Evolutionary conservation across 805 yeast genomes (phyloP).

Genomic region (Yamadazyma philogaea): DNA sequence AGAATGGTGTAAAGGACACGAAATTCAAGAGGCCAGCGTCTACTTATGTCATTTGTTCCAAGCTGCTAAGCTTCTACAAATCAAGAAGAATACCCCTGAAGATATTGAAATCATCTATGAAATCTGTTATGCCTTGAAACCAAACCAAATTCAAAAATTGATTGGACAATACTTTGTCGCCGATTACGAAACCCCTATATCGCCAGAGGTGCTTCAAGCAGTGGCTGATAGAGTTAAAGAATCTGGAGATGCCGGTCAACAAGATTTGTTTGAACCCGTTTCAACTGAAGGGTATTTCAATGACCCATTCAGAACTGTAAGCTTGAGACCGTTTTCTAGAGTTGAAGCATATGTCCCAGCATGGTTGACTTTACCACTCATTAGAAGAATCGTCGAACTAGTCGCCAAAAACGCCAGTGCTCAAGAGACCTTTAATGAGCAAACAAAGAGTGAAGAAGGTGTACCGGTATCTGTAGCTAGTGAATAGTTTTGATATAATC

Average conservation of each 20-base stretch:
- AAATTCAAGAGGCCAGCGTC: slow-evolving; percentile 80
- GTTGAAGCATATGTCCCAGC: slow-evolving; percentile 93
- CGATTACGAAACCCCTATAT: slow-evolving; percentile 91
- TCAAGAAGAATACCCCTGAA: slow-evolving; percentile 82
- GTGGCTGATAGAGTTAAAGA: slow-evolving; percentile 78
- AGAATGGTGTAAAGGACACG: slow-evolving; percentile 97
- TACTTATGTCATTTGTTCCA: slow-evolving; percentile 85
- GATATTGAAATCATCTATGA: slow-evolving; percentile 92
- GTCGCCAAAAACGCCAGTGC: slow-evolving; percentile 79
- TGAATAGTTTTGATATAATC: slow-evolving; percentile 1
- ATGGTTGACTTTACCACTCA: slow-evolving; percentile 83
- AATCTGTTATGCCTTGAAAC: slow-evolving; percentile 89
- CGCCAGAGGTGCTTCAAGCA: slow-evolving; percentile 72
- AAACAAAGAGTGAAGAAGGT: slow-evolving; percentile 6
- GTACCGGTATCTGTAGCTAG: slow-evolving; percentile 1
- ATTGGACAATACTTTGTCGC: slow-evolving; percentile 87
- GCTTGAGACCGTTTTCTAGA: slow-evolving; percentile 72
- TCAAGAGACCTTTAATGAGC: slow-evolving; percentile 42
- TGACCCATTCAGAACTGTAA: slow-evolving; percentile 77
- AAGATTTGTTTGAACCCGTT: slow-evolving; percentile 68
- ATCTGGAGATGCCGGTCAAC: slow-evolving; percentile 46
- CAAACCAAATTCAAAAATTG: slow-evolving; percentile 92
- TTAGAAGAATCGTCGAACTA: slow-evolving; percentile 84
- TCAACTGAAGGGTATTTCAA: slow-evolving; percentile 73
- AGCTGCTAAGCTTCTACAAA: slow-evolving; percentile 88